A percentile compares a stretch with the other conserved stretches of the same genome.
These are phyloP conservation scores for Pestalotiopsis sp. DNA, from an alignment of 2,329 filamentous ascomycete genomes.

Conservation along the genomic window DNA sequence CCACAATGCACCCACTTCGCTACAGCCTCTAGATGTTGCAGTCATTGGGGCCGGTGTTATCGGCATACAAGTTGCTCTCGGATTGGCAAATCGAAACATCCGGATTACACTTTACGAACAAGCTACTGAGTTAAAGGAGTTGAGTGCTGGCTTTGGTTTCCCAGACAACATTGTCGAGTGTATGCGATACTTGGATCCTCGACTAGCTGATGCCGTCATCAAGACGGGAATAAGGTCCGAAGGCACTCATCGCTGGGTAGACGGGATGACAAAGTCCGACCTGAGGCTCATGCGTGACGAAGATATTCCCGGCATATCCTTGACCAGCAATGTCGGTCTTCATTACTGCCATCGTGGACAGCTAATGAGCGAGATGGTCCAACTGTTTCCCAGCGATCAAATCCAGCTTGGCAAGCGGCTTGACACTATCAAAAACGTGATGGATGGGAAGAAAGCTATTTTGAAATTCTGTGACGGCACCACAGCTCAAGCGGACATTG, in stretches of 20 bases:
- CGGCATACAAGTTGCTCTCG: constrained; percentile 45
- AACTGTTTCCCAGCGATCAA: constrained; percentile 30
- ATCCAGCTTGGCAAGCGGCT: constrained; percentile 14
- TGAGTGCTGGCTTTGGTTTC: constrained; percentile 50
- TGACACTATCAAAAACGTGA: constrained; percentile 23
- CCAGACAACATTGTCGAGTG: constrained; percentile 44
- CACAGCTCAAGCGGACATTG: not conserved
- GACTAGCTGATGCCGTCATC: constrained; percentile 34
- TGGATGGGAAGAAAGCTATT: constrained; percentile 22
- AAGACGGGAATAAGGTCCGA: constrained; percentile 20
- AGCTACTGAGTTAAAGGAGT: constrained; percentile 37
- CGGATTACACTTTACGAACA: constrained; percentile 45
- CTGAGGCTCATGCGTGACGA: not conserved
- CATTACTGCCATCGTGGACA: not conserved
- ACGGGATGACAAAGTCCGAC: constrained; percentile 35
- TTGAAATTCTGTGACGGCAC: not conserved
- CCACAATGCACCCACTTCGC: not conserved
- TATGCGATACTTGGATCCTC: constrained; percentile 38
- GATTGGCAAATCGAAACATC: constrained; percentile 40
- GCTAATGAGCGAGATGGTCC: not conserved
- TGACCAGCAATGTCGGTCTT: not conserved
- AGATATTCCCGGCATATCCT: not conserved
- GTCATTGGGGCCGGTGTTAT: constrained; percentile 52
- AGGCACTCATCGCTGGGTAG: not conserved
- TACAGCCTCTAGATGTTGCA: constrained; percentile 32